Base-by-base conservation (phyloP, 2,329 filamentous ascomycete genomes). In the Torrubiellomyces zombiae region DNA sequence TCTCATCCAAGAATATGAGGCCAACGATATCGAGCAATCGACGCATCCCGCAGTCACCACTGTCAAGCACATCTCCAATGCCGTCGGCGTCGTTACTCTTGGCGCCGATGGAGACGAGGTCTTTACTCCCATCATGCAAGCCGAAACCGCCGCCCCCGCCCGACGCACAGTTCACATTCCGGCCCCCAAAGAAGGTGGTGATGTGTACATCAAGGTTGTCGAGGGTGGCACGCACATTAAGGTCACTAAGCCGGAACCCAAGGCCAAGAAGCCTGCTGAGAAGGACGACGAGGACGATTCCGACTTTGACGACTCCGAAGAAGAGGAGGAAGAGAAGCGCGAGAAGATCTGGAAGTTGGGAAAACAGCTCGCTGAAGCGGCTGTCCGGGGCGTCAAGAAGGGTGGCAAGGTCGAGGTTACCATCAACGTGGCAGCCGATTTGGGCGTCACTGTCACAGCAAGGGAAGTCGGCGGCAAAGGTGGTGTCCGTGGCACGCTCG, bases 1-100 rank as follows among this genome's bases (percentile, higher is more conserved):
- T 32, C 62, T 98, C 35, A 82, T 98, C 50, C 75, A 85, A 52
- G 86, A 93, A 53, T 98, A 92, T 53, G 89, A 98, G 42, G 66
- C 72, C 38, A 75, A 82, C 37, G 86, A 95, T 47, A 91, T 98
- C 39, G 80, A 91, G 49, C 85, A 94, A 63, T 92, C 81, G 34
- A 92, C 83, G 23, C 86, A 98, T 61, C 76, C 89, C 26, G 81
- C 83, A 47, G 83, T 98, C 35, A 94, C 86, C 17, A 86, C 85
- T 10, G 83, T 91, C 26, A 82, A 83, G 41, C 89, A 98, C 59
- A 74, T 92, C 34, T 64, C 71, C 40, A 78, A 85, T 47, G 79
- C 86, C 33, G 79, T 98, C 34, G 89, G 89, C 48, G 77, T 95
- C 26, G 65, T 92, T 34, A 69, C 74, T 38, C 56, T 69, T 29